phyloP scores from a whole-genome alignment of 345 rosid species.

The Aquilaria yunnanensis region DNA sequence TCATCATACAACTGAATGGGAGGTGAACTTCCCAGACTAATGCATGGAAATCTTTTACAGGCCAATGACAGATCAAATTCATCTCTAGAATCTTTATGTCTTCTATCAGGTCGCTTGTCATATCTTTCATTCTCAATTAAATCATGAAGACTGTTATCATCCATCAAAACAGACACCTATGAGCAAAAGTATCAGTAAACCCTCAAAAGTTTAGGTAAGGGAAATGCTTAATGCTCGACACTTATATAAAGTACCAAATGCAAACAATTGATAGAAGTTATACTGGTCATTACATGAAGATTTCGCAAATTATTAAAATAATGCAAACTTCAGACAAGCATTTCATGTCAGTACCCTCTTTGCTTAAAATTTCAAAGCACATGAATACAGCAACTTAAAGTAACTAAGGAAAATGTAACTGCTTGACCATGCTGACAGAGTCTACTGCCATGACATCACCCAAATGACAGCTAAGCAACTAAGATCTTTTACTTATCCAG shows the following conservation, averaged over 20 bases:
- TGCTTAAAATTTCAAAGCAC: no score
- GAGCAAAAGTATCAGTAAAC: constrained; percentile 11
- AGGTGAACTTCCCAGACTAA: constrained; percentile 54
- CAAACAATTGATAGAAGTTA: no score
- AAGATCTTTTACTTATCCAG: no score
- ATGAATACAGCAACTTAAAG: no score
- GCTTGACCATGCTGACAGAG: no score
- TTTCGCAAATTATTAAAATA: constrained; percentile 2
- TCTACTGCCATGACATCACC: no score
- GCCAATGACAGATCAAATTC: constrained; percentile 49
- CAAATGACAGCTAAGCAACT: no score
- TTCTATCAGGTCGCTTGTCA: constrained; percentile 27
- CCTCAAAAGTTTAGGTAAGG: constrained; percentile 1
- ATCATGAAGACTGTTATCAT: constrained; percentile 40
- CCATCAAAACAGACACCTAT: constrained; percentile 57
- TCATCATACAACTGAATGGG: constrained; percentile 57
- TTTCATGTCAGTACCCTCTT: no score
- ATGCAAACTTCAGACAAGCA: neutral
- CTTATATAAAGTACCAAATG: neutral
- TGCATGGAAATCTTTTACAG: constrained; percentile 72
- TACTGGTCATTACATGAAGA: no score
- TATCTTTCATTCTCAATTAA: constrained; percentile 35
- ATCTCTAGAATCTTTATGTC: constrained; percentile 28
- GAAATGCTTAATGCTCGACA: neutral
- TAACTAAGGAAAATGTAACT: no score